phyloP scores from a whole-genome alignment of 176 grass and related monocot genomes.

The Elymus sibiricus region DNA sequence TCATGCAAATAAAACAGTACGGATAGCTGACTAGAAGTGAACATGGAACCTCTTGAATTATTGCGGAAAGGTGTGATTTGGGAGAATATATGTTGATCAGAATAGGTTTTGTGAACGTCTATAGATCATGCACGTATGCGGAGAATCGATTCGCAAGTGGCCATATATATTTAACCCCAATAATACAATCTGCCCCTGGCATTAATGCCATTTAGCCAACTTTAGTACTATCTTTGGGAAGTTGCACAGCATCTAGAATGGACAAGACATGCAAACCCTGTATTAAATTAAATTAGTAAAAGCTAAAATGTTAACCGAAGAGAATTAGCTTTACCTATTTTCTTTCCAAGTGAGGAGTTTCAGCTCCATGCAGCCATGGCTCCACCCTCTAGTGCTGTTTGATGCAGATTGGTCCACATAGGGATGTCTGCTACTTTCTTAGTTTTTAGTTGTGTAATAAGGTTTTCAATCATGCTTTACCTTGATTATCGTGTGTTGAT shows the following conservation, averaged over 20 bases:
- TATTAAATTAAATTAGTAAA: conserved; percentile 14
- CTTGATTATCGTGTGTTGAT: background rate
- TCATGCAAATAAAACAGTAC: conserved; percentile 20
- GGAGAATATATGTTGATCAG: conserved; percentile 63
- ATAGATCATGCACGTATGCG: conserved; percentile 52
- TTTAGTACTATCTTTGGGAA: conserved; percentile 37
- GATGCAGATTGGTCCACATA: background rate
- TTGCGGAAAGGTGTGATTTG: conserved; percentile 68
- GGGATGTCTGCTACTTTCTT: background rate
- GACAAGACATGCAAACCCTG: conserved; percentile 12
- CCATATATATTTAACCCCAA: conserved; percentile 54
- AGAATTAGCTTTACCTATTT: conserved; percentile 9
- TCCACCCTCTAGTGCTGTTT: background rate
- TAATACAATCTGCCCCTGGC: conserved; percentile 49
- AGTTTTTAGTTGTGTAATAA: background rate
- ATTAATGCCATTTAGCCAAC: conserved; percentile 32
- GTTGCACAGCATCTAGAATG: conserved; percentile 32
- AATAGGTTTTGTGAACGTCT: conserved; percentile 52
- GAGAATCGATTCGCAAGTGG: conserved; percentile 55
- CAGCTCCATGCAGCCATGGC: background rate
- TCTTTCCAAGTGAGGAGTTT: background rate
- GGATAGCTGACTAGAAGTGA: conserved; percentile 49
- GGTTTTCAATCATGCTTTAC: background rate
- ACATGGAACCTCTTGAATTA: conserved; percentile 78
- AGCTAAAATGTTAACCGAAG: background rate